These are phyloP conservation scores for Dendrocalamus sinicus DNA, from an alignment of 176 grass and related monocot genomes.

Conservation along the genomic window DNA sequence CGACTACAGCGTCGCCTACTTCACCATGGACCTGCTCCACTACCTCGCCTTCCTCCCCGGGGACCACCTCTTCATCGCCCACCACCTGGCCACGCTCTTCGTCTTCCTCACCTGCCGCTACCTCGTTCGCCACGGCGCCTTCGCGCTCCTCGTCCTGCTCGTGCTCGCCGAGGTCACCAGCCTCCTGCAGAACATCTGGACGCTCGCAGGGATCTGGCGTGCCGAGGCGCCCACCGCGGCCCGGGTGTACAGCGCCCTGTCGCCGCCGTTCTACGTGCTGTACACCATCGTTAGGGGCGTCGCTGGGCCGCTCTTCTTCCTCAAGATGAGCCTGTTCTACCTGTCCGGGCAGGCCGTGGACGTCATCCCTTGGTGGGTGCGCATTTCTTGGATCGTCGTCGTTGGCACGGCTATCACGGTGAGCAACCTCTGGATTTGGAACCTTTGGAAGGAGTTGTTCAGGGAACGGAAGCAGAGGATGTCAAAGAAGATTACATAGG, in stretches of 20 bases:
- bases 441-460: slow-evolving; percentile 82
- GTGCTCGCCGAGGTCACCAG: slow-evolving; percentile 87
- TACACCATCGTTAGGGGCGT: slow-evolving; percentile 83
- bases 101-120: slow-evolving; percentile 93
- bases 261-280: slow-evolving; percentile 79
- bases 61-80: slow-evolving; percentile 89
- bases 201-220: slow-evolving; percentile 79
- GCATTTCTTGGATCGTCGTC: slow-evolving; percentile 81
- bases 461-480: slow-evolving; percentile 52
- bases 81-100: slow-evolving; percentile 94
- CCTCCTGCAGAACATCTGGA: slow-evolving; percentile 83
- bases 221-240: slow-evolving; percentile 62
- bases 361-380: slow-evolving; percentile 85
- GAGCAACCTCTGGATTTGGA: slow-evolving; percentile 94
- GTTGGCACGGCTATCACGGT: slow-evolving; percentile 78
- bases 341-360: slow-evolving; percentile 67
- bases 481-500: slow-evolving; percentile 63
- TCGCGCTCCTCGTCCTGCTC: slow-evolving; percentile 79
- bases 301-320: slow-evolving; percentile 74
- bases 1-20: slow-evolving; percentile 94
- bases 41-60: slow-evolving; percentile 82
- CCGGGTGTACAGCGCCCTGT: slow-evolving; percentile 58
- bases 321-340: slow-evolving; percentile 75
- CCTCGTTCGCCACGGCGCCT: slow-evolving; percentile 76
- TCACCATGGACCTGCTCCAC: slow-evolving; percentile 89